Evolutionary conservation across 768 basidiomycete genomes (phyloP).

Genomic region (Hysterangium stoloniferum): DNA sequence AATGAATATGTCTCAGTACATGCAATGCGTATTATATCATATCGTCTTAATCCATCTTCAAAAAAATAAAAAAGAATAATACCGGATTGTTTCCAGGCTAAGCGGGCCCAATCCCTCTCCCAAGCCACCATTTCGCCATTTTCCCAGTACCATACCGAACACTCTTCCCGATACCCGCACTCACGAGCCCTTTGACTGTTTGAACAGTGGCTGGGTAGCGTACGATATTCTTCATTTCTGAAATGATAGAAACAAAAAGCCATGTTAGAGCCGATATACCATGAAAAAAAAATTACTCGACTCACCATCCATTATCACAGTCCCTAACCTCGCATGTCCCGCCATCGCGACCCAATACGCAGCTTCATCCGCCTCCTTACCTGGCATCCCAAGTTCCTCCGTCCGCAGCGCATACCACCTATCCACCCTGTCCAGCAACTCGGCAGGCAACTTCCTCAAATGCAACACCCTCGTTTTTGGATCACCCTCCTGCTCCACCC

Average conservation of each 20-base stretch:
- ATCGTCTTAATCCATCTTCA: too few relatives aligned
- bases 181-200: slow-evolving; percentile 77
- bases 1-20: too few relatives aligned
- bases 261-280: not conserved
- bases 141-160: slow-evolving; percentile 68
- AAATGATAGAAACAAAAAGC: not conserved
- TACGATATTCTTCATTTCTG: slow-evolving; percentile 76
- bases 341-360: slow-evolving; percentile 72
- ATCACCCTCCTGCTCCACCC: slow-evolving; percentile 68
- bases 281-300: not conserved
- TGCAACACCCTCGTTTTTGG: slow-evolving; percentile 64
- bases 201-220: slow-evolving; percentile 79
- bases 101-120: too few relatives aligned
- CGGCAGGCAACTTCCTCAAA: slow-evolving; percentile 69
- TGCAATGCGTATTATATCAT: too few relatives aligned
- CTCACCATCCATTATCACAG: slow-evolving; percentile 47
- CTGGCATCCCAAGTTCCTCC: slow-evolving; percentile 22
- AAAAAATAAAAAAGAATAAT: too few relatives aligned
- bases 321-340: slow-evolving; percentile 48
- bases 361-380: slow-evolving; percentile 56
- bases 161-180: slow-evolving; percentile 76
- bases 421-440: slow-evolving; percentile 51
- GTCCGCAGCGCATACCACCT: slow-evolving; percentile 34
- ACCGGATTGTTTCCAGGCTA: too few relatives aligned
- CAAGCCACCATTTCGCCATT: slow-evolving; percentile 86